Base-by-base conservation (phyloP, 352 stramenopile genomes). In the Globisporangium rhizosaccharum region DNA sequence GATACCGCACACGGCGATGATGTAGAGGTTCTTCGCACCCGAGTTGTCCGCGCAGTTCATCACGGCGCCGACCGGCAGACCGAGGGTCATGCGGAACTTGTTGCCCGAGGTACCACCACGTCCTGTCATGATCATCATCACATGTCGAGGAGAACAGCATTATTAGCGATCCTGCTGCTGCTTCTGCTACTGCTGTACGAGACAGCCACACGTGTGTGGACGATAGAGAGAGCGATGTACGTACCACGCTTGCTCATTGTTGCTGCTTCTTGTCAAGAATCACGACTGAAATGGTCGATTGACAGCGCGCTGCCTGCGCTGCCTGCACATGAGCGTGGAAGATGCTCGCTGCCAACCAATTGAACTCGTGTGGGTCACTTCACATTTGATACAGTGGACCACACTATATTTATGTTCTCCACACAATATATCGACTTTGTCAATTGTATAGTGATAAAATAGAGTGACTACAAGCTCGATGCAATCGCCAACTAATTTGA, bases 11-110 rank as follows among this genome's bases (percentile, higher is more conserved):
- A 99, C 98, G 45, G 97, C 92, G 68, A 99, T 99, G 75, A 99
- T 99, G 86, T 98, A 98, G 45, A 99, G 82, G 83, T 99, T 99
- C 92, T 99, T 99, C 69, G 97, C 98, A 53, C 98, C 98, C 53
- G 96, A 99, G 93, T 99, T 99, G 85, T 99, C 98, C 56, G 97
- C 98, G 81, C 98, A 99, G 95, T 99, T 99, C 72, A 99, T 97
- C 59, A 99, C 96, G 61, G 98, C 98, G 56, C 94, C 96, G 50
- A 97, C 91, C 62, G 97, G 97, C 39, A 99, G 94, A 99, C 97
- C 97, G 56, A 99, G 91, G 59, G 96, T 98, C 80, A 99, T 99
- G 63, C 90, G 94, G 87, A 99, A 98, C 84, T 99, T 99, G 86
- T 98, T 98, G 82, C 96, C 97, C 70, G 96, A 96, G 80, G 96